Base-by-base conservation (phyloP, 768 basidiomycete species). In the Termitomyces sp. region DNA sequence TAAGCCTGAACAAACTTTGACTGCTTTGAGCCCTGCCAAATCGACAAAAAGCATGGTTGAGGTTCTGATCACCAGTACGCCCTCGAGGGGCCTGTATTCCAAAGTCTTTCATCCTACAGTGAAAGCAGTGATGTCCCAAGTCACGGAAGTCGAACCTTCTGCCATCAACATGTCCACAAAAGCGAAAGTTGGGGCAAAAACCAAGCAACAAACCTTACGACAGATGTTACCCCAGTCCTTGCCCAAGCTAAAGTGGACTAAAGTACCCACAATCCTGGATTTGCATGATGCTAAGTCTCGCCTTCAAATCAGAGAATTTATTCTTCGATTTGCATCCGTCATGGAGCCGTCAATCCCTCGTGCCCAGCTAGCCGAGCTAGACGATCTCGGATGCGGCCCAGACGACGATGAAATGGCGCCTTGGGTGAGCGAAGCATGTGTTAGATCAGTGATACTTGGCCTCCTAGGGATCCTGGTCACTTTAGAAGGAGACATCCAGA, bases 231-330 rank as follows among this genome's bases (percentile, higher is more conserved):
- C 73, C 37, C 77, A 76, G 62, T 60, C 73, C 1, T 71, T 84
- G 34, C 81, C 85, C 6, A 62, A 73, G 60, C 74, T 86, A 45
- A 72, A 73, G 51, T 92, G 91, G 91, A 81, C 74, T 5, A 67
- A 69, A 6, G 69, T 89, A 6, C 76, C 75, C 1, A 75, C 79
- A 12, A 66, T 64, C 36, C 73, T 88, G 14, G 72, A 77, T 5
- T 73, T 76, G 43, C 67, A 75, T 0, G 81, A 83, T 45, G 84
- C 81, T 1, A 80, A 88, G 63, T 78, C 81, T 32, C 85, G 91
- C 10, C 81, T 92, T 51, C 76, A 84, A 65, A 86, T 92, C 47
- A 85, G 91, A 60, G 91, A 93, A 72, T 94, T 92, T 69, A 69
- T 83, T 11, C 68, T 89, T 51, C 81, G 91, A 38, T 92, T 92